Conservation (phyloP, 2,329 filamentous ascomycete genomes). For the Aspergillus costaricaensis region DNA sequence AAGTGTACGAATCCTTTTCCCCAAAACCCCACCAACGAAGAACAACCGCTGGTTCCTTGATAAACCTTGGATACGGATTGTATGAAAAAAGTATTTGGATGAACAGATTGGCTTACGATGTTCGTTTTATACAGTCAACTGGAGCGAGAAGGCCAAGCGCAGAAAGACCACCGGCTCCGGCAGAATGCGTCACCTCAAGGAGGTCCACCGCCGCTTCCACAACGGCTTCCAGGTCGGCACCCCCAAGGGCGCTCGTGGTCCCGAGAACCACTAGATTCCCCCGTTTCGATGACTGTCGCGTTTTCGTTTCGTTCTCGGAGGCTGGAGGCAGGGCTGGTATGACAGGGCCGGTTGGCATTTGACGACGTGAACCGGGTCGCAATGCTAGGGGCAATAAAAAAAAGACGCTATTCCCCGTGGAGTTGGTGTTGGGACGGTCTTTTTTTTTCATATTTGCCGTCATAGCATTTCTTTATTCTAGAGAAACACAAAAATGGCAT, state of each 20-base stretch:
- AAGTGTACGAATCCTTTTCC: slow-evolving; percentile 74
- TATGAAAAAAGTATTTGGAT: not conserved
- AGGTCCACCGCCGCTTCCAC: slow-evolving; percentile 88
- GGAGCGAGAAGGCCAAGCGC: slow-evolving; percentile 99
- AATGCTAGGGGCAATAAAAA: slow-evolving; percentile 36
- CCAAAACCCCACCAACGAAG: not conserved
- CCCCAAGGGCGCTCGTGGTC: slow-evolving; percentile 80
- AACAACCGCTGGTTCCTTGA: not conserved
- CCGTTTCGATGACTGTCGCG: slow-evolving; percentile 35
- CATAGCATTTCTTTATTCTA: slow-evolving; percentile 31
- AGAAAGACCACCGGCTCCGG: slow-evolving; percentile 99
- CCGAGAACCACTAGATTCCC: slow-evolving; percentile 48
- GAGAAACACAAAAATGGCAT: slow-evolving; percentile 25
- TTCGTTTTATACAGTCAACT: slow-evolving; percentile 73
- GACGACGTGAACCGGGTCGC: slow-evolving; percentile 33
- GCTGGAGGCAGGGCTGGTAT: slow-evolving; percentile 42
- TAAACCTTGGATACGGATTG: not conserved
- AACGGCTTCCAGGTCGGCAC: slow-evolving; percentile 94
- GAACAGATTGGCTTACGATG: slow-evolving; percentile 31
- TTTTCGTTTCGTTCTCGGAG: slow-evolving; percentile 38
- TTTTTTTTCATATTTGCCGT: slow-evolving; percentile 32
- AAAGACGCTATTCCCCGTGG: slow-evolving; percentile 35
- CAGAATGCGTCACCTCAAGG: slow-evolving; percentile 93
- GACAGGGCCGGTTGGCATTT: slow-evolving; percentile 38
- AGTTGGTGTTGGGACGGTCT: slow-evolving; percentile 40